phyloP scores from a whole-genome alignment of 192 early-diverging fungal species.

The Mortierella claussenii region DNA sequence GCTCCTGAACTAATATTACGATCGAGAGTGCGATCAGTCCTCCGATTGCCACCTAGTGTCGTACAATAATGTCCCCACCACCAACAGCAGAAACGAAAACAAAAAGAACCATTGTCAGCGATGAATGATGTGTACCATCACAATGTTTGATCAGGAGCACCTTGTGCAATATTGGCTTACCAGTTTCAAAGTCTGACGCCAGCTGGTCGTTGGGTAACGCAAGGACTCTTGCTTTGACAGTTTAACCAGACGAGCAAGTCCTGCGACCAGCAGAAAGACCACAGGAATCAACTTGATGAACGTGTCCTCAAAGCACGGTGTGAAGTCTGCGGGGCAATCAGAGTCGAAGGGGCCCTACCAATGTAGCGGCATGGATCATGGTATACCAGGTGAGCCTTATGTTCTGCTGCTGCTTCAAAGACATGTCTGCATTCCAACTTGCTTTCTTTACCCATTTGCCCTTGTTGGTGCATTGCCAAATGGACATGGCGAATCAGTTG shows the following conservation, averaged over 20 bases:
- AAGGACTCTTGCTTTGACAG: constrained; percentile 14
- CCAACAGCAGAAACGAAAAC: too few species aligned
- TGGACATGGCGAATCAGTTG: too few species aligned
- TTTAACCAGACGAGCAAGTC: constrained; percentile 8
- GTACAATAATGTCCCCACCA: too few species aligned
- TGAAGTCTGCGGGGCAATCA: constrained; percentile 46
- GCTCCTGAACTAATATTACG: too few species aligned
- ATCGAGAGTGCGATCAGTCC: too few species aligned
- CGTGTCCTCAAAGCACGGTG: constrained; percentile 56
- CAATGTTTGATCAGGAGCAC: too few species aligned
- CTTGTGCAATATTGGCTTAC: too few species aligned
- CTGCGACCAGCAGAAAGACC: constrained; percentile 14
- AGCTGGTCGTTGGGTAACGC: constrained; percentile 12
- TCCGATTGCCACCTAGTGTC: too few species aligned
- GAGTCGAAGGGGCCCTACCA: constrained; percentile 51
- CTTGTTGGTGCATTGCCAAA: constrained; percentile 34
- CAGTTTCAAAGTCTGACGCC: constrained; percentile 35
- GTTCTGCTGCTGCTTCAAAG: too few species aligned
- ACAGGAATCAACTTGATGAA: constrained; percentile 18
- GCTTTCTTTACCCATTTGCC: constrained; percentile 37
- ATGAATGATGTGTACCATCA: neutral
- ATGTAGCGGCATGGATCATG: neutral
- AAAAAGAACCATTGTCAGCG: too few species aligned
- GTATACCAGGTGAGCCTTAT: neutral
- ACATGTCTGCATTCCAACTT: neutral